Conservation (phyloP, 129 eudicot genomes). For the Smallanthus sonchifolius region DNA sequence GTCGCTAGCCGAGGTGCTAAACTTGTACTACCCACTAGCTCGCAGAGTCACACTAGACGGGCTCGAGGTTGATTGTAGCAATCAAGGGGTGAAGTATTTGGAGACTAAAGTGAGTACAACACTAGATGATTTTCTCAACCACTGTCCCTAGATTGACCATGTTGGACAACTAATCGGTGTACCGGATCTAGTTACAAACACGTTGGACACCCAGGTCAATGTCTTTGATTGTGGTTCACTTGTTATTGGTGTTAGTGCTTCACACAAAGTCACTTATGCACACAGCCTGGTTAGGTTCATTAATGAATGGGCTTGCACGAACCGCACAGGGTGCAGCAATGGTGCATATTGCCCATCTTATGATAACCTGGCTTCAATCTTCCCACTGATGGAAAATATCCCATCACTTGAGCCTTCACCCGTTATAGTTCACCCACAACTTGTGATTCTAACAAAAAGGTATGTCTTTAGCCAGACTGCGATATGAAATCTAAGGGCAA, state of each 20-base stretch:
- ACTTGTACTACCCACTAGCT: slow-evolving; percentile 45
- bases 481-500: slow-evolving; percentile 26
- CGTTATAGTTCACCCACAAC: neutral
- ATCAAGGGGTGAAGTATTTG: slow-evolving; percentile 32
- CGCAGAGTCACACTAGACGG: slow-evolving; percentile 32
- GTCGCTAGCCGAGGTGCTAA: slow-evolving; percentile 44
- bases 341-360: neutral
- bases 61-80: slow-evolving; percentile 39
- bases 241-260: slow-evolving; percentile 39
- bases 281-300: slow-evolving; percentile 23
- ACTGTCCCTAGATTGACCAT: slow-evolving; percentile 24
- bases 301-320: slow-evolving; percentile 33
- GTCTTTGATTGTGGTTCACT: slow-evolving; percentile 44
- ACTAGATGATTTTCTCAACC: slow-evolving; percentile 24
- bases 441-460: slow-evolving; percentile 6
- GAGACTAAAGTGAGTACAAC: slow-evolving; percentile 28
- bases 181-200: slow-evolving; percentile 14
- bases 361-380: slow-evolving; percentile 19
- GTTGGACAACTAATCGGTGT: slow-evolving; percentile 7
- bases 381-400: slow-evolving; percentile 12
- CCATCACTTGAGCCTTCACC: neutral
- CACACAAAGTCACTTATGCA: slow-evolving; percentile 45
- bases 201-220: slow-evolving; percentile 40
- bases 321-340: neutral
- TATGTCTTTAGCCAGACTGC: slow-evolving; percentile 11